Evolutionary conservation across 306 rosid species (phyloP).

Genomic region (Luffa aegyptiaca): DNA sequence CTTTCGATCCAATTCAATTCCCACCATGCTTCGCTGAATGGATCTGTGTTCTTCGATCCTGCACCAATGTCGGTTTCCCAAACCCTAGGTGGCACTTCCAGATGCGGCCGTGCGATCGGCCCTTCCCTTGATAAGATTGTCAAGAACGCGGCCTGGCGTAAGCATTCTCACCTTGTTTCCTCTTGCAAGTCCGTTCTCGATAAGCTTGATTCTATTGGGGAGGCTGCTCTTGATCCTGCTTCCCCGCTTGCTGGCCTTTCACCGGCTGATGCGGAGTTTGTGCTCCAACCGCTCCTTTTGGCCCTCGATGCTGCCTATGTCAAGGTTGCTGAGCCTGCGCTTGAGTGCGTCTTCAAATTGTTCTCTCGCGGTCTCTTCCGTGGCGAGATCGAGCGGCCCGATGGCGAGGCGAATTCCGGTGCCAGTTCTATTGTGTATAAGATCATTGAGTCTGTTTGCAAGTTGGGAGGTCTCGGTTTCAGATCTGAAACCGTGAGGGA

Average conservation of each 20-base stretch:
- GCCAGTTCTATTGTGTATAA: conserved; percentile 27
- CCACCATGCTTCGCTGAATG: conserved; percentile 14
- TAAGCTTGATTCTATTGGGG: conserved; percentile 71
- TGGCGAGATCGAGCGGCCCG: conserved; percentile 64
- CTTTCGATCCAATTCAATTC: not conserved
- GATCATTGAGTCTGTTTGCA: conserved; percentile 66
- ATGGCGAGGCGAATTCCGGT: conserved; percentile 9
- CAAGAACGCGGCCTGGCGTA: conserved; percentile 98
- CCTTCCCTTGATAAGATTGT: conserved; percentile 92
- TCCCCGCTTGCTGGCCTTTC: conserved; percentile 61
- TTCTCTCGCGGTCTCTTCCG: conserved; percentile 68
- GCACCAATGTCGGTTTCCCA: conserved; percentile 72
- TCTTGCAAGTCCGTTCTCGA: conserved; percentile 81
- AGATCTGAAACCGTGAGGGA: no score
- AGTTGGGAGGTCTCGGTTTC: conserved; percentile 72
- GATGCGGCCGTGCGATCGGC: conserved; percentile 80
- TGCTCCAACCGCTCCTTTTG: conserved; percentile 62
- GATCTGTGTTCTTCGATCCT: conserved; percentile 16
- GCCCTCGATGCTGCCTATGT: conserved; percentile 72
- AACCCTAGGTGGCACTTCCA: conserved; percentile 83
- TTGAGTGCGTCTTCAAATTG: conserved; percentile 81
- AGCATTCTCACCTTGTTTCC: conserved; percentile 90
- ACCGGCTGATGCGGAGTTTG: conserved; percentile 52
- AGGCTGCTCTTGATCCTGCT: conserved; percentile 24
- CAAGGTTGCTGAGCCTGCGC: conserved; percentile 94